Conservation (phyloP, 1,284 basidiomycete genomes). For the Puccinia coronata region DNA sequence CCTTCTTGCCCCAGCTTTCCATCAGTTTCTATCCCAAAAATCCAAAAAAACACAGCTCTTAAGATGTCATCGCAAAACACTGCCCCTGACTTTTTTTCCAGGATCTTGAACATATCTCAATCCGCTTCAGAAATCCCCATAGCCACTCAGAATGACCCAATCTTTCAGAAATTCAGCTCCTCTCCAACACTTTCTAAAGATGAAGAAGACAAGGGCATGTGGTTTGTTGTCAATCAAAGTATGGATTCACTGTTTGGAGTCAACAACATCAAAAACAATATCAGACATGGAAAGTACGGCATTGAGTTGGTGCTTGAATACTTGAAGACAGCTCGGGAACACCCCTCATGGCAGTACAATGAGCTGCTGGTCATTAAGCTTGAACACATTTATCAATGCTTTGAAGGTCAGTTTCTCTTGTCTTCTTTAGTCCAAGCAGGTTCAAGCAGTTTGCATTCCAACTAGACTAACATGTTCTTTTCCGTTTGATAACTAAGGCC, state of each 20-base stretch:
- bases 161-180: not conserved
- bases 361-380: constrained; percentile 9
- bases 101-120: not conserved
- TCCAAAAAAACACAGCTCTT: not conserved
- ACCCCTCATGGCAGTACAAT: constrained; percentile 13
- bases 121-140: not conserved
- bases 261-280: not conserved
- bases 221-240: not conserved
- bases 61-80: not conserved
- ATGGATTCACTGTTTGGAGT: constrained; percentile 33
- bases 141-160: not conserved
- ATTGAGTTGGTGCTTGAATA: constrained; percentile 11
- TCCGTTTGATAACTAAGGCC: not conserved
- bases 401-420: constrained; percentile 4
- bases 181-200: constrained; percentile 5
- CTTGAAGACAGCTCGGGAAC: constrained; percentile 17
- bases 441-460: no score
- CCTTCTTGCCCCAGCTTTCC: no score
- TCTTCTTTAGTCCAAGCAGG: no score
- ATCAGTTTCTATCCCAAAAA: no score
- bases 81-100: not conserved
- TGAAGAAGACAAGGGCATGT: constrained; percentile 25
- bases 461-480: no score
- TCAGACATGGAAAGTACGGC: not conserved
- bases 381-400: not conserved